phyloP scores from a whole-genome alignment of 2,329 filamentous ascomycete genomes.

The Stagonosporopsis tanaceti region DNA sequence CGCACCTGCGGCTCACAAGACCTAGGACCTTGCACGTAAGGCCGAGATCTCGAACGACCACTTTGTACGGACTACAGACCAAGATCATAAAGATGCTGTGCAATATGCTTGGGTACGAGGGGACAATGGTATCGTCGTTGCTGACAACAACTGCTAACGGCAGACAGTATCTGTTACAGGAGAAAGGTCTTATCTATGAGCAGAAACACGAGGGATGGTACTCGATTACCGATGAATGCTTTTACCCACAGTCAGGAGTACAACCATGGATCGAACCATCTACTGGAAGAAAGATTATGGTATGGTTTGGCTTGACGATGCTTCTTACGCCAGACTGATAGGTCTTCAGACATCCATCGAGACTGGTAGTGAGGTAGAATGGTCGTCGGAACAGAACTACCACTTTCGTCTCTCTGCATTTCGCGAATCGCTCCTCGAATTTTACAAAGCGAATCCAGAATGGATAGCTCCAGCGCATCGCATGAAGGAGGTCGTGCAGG shows the following conservation, averaged over 20 bases:
- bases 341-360: slow-evolving; percentile 70
- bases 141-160: slow-evolving; percentile 30
- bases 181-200: slow-evolving; percentile 81
- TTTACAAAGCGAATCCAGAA: slow-evolving; percentile 78
- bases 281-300: slow-evolving; percentile 84
- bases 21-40: slow-evolving; percentile 70
- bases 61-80: slow-evolving; percentile 92
- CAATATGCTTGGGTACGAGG: slow-evolving; percentile 79
- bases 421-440: slow-evolving; percentile 76
- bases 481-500: slow-evolving; percentile 79
- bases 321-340: slow-evolving; percentile 23
- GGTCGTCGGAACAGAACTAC: slow-evolving; percentile 92
- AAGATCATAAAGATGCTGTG: slow-evolving; percentile 82
- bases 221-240: slow-evolving; percentile 94
- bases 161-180: slow-evolving; percentile 69
- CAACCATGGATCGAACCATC: slow-evolving; percentile 77
- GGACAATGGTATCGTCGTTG: not conserved
- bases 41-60: slow-evolving; percentile 79
- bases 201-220: slow-evolving; percentile 95
- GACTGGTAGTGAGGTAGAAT: slow-evolving; percentile 92
- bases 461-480: slow-evolving; percentile 78
- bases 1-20: slow-evolving; percentile 17
- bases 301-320: slow-evolving; percentile 35
- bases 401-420: slow-evolving; percentile 91
- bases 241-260: slow-evolving; percentile 82